Evolutionary conservation across 228 moss, liverwort and hornwort genomes (phyloP).

Genomic region (Sphagnum fallax): DNA sequence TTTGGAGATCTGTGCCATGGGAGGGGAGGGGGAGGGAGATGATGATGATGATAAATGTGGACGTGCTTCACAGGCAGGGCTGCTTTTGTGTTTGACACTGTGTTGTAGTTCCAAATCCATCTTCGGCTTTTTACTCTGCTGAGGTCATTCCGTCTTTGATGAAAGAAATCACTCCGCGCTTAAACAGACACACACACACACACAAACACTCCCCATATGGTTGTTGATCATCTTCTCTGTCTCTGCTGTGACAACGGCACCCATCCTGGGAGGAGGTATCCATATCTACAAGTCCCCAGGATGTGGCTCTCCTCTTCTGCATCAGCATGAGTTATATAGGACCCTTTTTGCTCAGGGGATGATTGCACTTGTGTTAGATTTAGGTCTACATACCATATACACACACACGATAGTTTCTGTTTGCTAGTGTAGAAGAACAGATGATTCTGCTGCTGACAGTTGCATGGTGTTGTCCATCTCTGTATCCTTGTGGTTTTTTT

Average conservation of each 20-base stretch:
- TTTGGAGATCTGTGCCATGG: conserved; percentile 66
- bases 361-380: no score
- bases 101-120: conserved; percentile 60
- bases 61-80: conserved; percentile 53
- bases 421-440: conserved; percentile 16
- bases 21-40: conserved; percentile 33
- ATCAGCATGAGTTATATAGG: conserved; percentile 48
- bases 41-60: no score
- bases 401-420: conserved; percentile 28
- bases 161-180: conserved; percentile 77
- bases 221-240: conserved; percentile 31
- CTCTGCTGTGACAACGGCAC: conserved; percentile 51
- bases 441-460: conserved; percentile 42
- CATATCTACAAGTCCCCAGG: conserved; percentile 91
- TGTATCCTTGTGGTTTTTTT: conserved; percentile 32
- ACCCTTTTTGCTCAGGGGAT: no score
- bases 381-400: conserved; percentile 13
- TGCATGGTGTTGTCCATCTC: conserved; percentile 39
- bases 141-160: conserved; percentile 50
- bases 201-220: conserved; percentile 24
- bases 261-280: conserved; percentile 99
- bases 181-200: conserved; percentile 27
- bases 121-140: conserved; percentile 88
- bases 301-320: conserved; percentile 95
- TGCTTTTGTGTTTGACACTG: conserved; percentile 40